Conservation (phyloP, 2,329 filamentous ascomycete species). For the Trichoderma sp. region DNA sequence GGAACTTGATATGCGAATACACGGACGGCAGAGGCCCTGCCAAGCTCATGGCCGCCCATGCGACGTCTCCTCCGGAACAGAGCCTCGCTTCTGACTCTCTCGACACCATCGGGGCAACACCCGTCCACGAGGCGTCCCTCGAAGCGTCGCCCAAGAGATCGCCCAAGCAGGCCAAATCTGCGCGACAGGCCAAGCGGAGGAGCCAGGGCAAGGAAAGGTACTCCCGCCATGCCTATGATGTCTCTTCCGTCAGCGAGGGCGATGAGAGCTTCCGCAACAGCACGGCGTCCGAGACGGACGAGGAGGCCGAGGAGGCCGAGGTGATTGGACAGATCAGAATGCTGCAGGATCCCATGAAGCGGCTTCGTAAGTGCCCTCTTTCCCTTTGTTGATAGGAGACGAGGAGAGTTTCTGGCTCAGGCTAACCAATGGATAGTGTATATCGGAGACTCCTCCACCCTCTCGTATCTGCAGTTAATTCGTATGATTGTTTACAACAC, state of each 20-base stretch:
- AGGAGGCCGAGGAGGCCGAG: constrained; percentile 61
- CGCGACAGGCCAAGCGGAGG: constrained; percentile 11
- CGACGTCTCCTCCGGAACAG: constrained; percentile 11
- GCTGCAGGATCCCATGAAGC: constrained; percentile 61
- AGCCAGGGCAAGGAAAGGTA: constrained; percentile 9
- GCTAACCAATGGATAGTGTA: constrained; percentile 49
- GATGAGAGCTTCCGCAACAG: constrained; percentile 40
- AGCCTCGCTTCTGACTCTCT: constrained; percentile 18
- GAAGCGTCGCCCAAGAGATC: constrained; percentile 15
- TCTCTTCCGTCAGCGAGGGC: constrained; percentile 18
- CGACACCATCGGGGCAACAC: constrained; percentile 11
- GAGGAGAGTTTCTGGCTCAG: not conserved
- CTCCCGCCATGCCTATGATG: not conserved
- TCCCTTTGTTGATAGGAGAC: not conserved
- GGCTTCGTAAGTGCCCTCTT: constrained; percentile 51
- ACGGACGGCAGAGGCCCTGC: constrained; percentile 24
- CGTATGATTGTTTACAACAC: constrained; percentile 61
- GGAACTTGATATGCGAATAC: constrained; percentile 33
- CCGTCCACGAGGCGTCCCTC: constrained; percentile 10
- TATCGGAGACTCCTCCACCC: constrained; percentile 63
- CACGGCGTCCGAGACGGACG: constrained; percentile 45
- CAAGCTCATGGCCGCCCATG: constrained; percentile 17
- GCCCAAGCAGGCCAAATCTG: constrained; percentile 1
- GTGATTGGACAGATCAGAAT: constrained; percentile 59
- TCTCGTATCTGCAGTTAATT: constrained; percentile 63